Percentiles rank a stretch among this genome's conserved stretches.
Evolutionary conservation across 805 yeast genomes (phyloP).

Genomic region (Wickerhamomyces silvicola): DNA sequence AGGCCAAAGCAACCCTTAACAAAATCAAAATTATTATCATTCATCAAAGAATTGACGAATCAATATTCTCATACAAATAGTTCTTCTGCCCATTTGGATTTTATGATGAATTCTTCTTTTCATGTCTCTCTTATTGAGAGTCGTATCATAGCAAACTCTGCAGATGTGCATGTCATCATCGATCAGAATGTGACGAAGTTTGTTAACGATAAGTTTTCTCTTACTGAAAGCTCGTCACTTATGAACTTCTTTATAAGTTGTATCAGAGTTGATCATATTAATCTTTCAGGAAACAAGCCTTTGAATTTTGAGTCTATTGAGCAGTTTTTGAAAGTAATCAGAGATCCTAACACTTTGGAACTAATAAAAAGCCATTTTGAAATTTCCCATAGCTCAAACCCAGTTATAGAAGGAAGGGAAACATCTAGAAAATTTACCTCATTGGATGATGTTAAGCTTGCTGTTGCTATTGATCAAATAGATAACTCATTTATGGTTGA

Average conservation of each 20-base stretch:
- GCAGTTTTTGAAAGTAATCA: not conserved
- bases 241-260: not conserved
- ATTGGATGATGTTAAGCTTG: slow-evolving; percentile 1
- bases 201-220: not conserved
- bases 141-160: not conserved
- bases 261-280: slow-evolving; percentile 1
- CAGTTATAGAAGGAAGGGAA: not conserved
- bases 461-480: slow-evolving; percentile 1
- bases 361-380: not conserved
- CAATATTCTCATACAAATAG: not conserved
- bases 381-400: not conserved
- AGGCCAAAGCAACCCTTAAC: not conserved
- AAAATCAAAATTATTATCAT: not conserved
- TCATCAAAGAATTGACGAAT: not conserved
- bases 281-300: not conserved
- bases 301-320: slow-evolving; percentile 1
- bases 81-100: not conserved
- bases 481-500: not conserved
- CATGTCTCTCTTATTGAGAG: slow-evolving; percentile 1
- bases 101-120: not conserved
- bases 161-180: slow-evolving; percentile 1
- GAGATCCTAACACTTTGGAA: not conserved
- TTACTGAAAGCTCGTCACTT: not conserved
- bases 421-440: not conserved
- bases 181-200: slow-evolving; percentile 1